Conservation (phyloP, 495 filamentous ascomycete species). For the Xylaria sp. region DNA sequence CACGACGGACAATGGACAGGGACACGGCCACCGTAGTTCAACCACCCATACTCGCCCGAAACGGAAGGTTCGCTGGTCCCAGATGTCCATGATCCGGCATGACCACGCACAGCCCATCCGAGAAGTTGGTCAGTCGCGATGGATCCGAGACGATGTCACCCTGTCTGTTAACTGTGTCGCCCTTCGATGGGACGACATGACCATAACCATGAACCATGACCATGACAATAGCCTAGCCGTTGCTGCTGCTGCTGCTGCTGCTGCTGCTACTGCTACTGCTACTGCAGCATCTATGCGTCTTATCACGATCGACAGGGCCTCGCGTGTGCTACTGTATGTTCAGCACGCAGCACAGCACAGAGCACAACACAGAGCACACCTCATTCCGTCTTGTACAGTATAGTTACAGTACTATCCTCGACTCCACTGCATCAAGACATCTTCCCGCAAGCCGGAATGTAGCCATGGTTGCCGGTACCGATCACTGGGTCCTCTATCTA, state of each 20-base stretch:
- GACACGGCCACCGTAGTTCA: neutral
- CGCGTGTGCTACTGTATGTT: neutral
- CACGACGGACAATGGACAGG: neutral
- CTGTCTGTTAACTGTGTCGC: neutral
- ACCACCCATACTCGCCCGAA: conserved; percentile 17
- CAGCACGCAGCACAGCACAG: neutral
- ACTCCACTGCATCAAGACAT: conserved; percentile 24
- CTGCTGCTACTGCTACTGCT: too few species aligned
- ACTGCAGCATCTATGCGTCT: conserved; percentile 3
- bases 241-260: too few species aligned
- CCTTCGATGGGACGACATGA: neutral
- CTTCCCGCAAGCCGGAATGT: conserved; percentile 16
- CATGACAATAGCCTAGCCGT: too few species aligned
- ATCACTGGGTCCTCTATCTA: conserved; percentile 14
- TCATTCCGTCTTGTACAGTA: conserved; percentile 7
- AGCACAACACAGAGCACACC: neutral
- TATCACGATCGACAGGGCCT: conserved; percentile 28
- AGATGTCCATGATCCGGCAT: neutral
- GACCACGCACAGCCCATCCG: neutral
- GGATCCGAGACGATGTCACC: conserved; percentile 2
- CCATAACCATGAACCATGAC: too few species aligned
- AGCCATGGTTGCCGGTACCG: conserved; percentile 10
- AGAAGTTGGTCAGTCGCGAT: conserved; percentile 13
- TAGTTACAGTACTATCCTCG: neutral
- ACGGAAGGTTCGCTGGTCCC: conserved; percentile 22